These are phyloP conservation scores for Phytopythium aichiense DNA, from an alignment of 352 stramenopile genomes.

Conservation along the genomic window DNA sequence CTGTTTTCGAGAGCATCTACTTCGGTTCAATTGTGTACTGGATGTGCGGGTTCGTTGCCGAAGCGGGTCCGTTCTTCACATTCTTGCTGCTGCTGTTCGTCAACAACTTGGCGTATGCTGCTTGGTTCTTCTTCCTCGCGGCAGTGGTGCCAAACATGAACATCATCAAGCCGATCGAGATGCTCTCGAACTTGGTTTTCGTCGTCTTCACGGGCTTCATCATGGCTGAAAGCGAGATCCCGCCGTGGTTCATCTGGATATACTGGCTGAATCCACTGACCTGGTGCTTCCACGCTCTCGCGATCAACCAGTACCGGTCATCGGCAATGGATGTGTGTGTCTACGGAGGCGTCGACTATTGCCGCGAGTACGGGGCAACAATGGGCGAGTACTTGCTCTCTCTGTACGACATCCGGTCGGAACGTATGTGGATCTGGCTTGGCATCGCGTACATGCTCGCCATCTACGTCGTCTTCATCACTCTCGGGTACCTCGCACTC, in stretches of 20 bases:
- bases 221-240: slow-evolving; percentile 17
- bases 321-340: slow-evolving; percentile 13
- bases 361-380: slow-evolving; percentile 25
- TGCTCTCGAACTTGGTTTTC: slow-evolving; percentile 37
- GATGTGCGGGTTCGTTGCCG: slow-evolving; percentile 62
- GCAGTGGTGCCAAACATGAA: slow-evolving; percentile 24
- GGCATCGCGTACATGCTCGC: slow-evolving; percentile 26
- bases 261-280: slow-evolving; percentile 48
- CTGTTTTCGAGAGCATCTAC: slow-evolving; percentile 45
- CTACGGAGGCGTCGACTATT: slow-evolving; percentile 25
- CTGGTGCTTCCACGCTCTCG: slow-evolving; percentile 31
- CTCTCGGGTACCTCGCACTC: slow-evolving; percentile 26
- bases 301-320: slow-evolving; percentile 26
- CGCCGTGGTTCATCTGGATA: slow-evolving; percentile 36
- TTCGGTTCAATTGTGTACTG: slow-evolving; percentile 78
- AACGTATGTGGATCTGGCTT: slow-evolving; percentile 28
- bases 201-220: slow-evolving; percentile 45
- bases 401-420: slow-evolving; percentile 25
- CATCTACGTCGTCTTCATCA: slow-evolving; percentile 29
- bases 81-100: slow-evolving; percentile 56
- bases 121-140: slow-evolving; percentile 43
- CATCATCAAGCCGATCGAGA: slow-evolving; percentile 36
- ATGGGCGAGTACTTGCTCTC: slow-evolving; percentile 25
- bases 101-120: slow-evolving; percentile 30
- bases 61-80: slow-evolving; percentile 40